phyloP scores from a whole-genome alignment of 225 moss, liverwort and hornwort species.

The Rhytidiadelphus loreus region DNA sequence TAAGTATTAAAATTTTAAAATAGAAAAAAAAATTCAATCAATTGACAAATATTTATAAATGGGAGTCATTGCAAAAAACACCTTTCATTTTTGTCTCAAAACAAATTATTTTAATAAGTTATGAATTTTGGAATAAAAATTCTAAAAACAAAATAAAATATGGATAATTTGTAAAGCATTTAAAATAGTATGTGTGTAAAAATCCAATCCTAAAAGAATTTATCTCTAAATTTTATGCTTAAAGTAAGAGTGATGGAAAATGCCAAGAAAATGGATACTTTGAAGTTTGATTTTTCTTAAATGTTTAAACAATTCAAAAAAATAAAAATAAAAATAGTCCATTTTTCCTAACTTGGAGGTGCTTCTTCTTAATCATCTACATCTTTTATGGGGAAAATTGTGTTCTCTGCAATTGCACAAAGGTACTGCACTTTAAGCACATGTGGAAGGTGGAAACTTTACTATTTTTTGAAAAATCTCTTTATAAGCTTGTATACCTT shows the following conservation, averaged over 20 bases:
- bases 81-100: fast-evolving
- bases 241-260: not conserved
- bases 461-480: not conserved
- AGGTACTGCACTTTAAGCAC: not conserved
- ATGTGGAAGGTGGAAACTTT: not conserved
- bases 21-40: not conserved
- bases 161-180: not conserved
- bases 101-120: fast-evolving
- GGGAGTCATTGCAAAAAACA: not conserved
- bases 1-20: not conserved
- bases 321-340: fast-evolving
- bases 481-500: fast-evolving
- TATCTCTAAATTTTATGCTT: not conserved
- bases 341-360: not conserved
- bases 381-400: not conserved
- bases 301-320: not conserved
- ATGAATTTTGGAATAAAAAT: too few relatives aligned
- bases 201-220: not conserved
- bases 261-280: not conserved
- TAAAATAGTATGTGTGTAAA: not conserved
- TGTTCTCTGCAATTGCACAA: not conserved
- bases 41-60: not conserved
- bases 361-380: not conserved
- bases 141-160: not conserved
- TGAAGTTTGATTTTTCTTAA: not conserved